Conservation (phyloP, 1,284 basidiomycete genomes). For the Leccinum fallax region DNA sequence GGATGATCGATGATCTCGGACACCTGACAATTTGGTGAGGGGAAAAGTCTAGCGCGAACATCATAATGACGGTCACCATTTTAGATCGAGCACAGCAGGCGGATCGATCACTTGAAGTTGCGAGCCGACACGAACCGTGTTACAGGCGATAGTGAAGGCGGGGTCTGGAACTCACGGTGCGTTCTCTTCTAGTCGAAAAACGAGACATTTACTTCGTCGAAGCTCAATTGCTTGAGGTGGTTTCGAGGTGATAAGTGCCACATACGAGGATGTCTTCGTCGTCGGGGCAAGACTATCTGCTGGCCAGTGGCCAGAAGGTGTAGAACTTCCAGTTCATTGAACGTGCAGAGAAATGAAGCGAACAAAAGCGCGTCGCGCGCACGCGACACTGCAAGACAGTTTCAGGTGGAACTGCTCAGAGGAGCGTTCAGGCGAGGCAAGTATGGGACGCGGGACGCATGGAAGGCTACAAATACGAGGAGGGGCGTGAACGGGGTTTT, state of each 20-base stretch:
- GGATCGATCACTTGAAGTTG: constrained; percentile 71
- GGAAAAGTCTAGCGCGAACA: background rate
- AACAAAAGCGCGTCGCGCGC: constrained; percentile 50
- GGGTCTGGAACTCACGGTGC: constrained; percentile 13
- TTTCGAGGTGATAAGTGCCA: constrained; percentile 82
- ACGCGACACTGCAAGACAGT: constrained; percentile 48
- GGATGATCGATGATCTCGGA: constrained; percentile 41
- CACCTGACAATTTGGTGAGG: constrained; percentile 47
- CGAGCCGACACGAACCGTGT: constrained; percentile 44
- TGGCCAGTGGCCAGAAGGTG: constrained; percentile 62
- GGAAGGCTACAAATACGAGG: constrained; percentile 45
- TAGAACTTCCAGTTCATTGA: constrained; percentile 47
- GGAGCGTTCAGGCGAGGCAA: constrained; percentile 51
- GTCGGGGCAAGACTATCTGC: constrained; percentile 91
- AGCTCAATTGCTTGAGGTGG: constrained; percentile 35
- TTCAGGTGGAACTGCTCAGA: constrained; percentile 44
- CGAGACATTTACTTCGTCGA: constrained; percentile 61
- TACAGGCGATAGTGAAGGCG: background rate
- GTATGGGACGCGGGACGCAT: constrained; percentile 45
- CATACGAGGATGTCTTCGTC: constrained; percentile 72
- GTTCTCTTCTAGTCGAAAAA: constrained; percentile 44
- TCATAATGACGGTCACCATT: constrained; percentile 62
- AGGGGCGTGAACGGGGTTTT: constrained; percentile 45
- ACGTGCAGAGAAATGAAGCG: constrained; percentile 45
- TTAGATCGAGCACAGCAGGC: constrained; percentile 89